Percentiles rank a stretch among this genome's conserved stretches.
These are phyloP conservation scores for Juncus inflexus DNA, from an alignment of 176 grass and related monocot species.

Conservation along the genomic window DNA sequence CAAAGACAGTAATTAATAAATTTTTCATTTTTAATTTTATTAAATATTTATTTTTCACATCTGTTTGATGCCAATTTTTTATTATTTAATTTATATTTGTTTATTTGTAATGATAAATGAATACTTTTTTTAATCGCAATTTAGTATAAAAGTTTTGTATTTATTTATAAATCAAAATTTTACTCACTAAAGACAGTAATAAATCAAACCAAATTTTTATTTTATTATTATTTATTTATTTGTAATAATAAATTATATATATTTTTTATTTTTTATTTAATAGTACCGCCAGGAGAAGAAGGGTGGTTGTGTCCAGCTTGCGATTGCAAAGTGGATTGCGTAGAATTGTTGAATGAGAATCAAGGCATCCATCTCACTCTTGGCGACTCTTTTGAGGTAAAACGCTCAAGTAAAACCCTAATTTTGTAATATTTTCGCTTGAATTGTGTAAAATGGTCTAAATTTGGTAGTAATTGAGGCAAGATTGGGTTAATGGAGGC, in stretches of 20 bases:
- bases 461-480: no score
- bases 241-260: constrained; percentile 19
- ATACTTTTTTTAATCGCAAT: no score
- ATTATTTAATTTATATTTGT: no score
- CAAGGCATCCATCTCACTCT: constrained; percentile 72
- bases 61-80: no score
- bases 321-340: constrained; percentile 81
- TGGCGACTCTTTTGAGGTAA: constrained; percentile 95
- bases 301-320: constrained; percentile 92
- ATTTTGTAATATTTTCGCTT: no score
- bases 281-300: constrained; percentile 77
- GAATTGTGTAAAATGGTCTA: no score
- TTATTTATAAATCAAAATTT: constrained; percentile 13
- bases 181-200: constrained; percentile 25
- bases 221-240: constrained; percentile 20
- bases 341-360: constrained; percentile 82
- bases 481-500: no score
- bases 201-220: constrained; percentile 13
- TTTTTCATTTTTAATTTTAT: constrained; percentile 16
- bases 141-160: no score
- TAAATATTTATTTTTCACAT: neutral
- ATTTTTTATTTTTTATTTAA: constrained; percentile 22
- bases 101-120: no score
- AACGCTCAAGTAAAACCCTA: neutral
- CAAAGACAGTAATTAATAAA: constrained; percentile 63